Conservation (phyloP, 75 land plant genomes). For the Sequoiadendron giganteum region DNA sequence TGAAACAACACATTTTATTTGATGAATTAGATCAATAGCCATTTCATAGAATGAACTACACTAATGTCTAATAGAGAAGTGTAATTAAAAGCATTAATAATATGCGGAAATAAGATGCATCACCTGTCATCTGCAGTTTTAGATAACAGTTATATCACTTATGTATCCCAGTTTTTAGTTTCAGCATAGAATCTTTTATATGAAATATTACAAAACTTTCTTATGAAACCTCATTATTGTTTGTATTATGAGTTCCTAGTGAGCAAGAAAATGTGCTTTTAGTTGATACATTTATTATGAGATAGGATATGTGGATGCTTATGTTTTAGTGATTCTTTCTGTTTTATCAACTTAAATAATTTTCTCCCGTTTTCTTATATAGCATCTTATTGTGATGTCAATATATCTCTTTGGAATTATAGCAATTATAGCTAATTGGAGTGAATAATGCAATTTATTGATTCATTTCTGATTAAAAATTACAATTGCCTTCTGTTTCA, state of each 20-base stretch:
- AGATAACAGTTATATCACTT: neutral
- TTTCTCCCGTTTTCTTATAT: neutral
- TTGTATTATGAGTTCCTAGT: neutral
- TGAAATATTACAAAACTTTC: neutral
- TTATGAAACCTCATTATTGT: neutral
- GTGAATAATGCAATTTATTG: no score
- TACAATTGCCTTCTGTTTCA: no score
- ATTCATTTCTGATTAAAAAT: no score
- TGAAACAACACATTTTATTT: neutral
- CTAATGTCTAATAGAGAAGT: neutral
- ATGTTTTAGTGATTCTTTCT: neutral
- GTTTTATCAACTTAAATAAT: neutral
- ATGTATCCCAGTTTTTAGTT: neutral
- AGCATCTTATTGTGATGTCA: no score
- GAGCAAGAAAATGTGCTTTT: neutral
- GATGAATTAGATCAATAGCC: neutral
- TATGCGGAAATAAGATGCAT: neutral
- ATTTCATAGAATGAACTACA: neutral
- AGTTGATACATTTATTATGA: neutral
- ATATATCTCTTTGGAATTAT: no score
- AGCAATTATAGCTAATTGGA: no score
- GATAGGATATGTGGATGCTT: neutral
- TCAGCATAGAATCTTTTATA: neutral
- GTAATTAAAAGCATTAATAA: neutral
- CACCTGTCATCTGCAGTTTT: neutral